Conservation (phyloP, 140 eudicot genomes). For the Anethum foeniculum region DNA sequence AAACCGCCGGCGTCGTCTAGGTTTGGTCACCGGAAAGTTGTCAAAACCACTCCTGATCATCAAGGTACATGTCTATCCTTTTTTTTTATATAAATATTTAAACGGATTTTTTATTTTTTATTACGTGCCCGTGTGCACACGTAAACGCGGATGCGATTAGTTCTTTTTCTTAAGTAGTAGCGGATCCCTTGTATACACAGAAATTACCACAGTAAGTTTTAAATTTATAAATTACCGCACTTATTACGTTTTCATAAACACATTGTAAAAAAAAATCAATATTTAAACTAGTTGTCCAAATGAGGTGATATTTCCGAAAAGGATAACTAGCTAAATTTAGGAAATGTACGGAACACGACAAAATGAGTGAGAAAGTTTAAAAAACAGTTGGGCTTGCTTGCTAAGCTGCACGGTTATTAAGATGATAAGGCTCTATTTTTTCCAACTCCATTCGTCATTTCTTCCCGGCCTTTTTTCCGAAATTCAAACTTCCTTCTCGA, state of each 20-base stretch:
- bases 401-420: background rate
- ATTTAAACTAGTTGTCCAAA: background rate
- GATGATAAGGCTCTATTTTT: background rate
- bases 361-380: background rate
- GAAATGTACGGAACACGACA: background rate
- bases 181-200: no score
- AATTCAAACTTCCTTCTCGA: background rate
- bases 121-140: no score
- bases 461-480: background rate
- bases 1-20: slow-evolving; percentile 70
- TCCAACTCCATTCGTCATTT: background rate
- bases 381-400: background rate
- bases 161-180: no score
- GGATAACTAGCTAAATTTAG: background rate
- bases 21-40: slow-evolving; percentile 53
- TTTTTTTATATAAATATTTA: no score
- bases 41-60: slow-evolving; percentile 18
- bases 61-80: background rate
- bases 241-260: no score
- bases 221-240: no score
- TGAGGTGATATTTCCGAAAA: background rate
- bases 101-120: no score
- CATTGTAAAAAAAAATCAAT: no score
- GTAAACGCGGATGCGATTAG: no score
- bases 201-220: no score